Evolutionary conservation across 2,329 filamentous ascomycete genomes (phyloP).

Genomic region (Arthrinium puccinioides): DNA sequence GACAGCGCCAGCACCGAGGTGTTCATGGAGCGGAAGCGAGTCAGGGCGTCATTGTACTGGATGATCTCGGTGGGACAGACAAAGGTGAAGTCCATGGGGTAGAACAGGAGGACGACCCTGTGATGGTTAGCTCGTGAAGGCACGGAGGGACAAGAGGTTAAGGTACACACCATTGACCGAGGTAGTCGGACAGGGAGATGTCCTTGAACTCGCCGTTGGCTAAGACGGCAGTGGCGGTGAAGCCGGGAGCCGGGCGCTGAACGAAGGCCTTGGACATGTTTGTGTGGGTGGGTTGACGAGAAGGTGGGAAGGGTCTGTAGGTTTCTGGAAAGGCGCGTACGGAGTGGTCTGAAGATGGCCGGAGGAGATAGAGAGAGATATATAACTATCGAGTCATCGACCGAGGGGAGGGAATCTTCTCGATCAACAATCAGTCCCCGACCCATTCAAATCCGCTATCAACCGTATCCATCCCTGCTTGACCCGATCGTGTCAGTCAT

Average conservation of each 20-base stretch:
- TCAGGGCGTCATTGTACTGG: constrained; percentile 54
- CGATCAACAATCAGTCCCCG: too few relatives aligned
- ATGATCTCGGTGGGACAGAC: constrained; percentile 62
- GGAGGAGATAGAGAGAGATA: too few relatives aligned
- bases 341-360: too few relatives aligned
- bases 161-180: constrained; percentile 39
- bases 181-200: constrained; percentile 34
- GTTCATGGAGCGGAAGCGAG: constrained; percentile 51
- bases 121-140: neutral
- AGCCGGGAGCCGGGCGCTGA: constrained; percentile 39
- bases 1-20: constrained; percentile 53
- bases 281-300: too few relatives aligned
- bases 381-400: too few relatives aligned
- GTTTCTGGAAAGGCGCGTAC: too few relatives aligned
- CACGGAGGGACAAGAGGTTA: neutral
- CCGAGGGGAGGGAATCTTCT: too few relatives aligned
- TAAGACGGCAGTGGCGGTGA: constrained; percentile 42
- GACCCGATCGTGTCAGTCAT: too few relatives aligned
- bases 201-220: constrained; percentile 40
- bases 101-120: constrained; percentile 59
- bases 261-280: constrained; percentile 39
- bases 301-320: too few relatives aligned
- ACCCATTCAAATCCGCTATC: too few relatives aligned
- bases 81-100: constrained; percentile 63
- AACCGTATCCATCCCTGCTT: too few relatives aligned